Evolutionary conservation across 2,329 filamentous ascomycete species (phyloP), one percentile per base, ranked within the genome.

Genomic region (Aspergillus melleus): DNA sequence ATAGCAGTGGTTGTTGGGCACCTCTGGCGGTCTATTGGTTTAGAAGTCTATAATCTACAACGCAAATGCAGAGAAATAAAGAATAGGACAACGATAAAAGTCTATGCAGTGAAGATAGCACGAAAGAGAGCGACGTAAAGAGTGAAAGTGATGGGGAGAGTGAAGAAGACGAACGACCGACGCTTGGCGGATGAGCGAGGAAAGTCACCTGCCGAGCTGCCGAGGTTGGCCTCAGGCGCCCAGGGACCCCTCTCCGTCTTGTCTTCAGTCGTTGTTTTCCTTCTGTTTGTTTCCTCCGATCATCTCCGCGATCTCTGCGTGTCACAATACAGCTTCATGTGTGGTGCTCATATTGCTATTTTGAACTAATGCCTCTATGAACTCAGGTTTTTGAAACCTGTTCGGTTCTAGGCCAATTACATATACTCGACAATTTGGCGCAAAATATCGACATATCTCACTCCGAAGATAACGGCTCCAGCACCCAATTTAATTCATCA

Each of bases 1-100:
- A 76, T 76, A 61, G 24, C 39, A 47, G 44, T 19, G 55, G 47
- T 19, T 44, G 12, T 36, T 57, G 22, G n/a, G 12, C 26, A 39
- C n/a, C 20, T 42, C 14, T 58, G 19, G 49, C 20, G 29, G 42
- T 59, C 22, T 52, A 49, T 55, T n/a, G 11, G 19, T 55, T 24
- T 59, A 52, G 19, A 56, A 24, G 20, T 49, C 29, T 50, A 58
- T 11, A 36, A 58, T 20, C 12, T n/a, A 36, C 52, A 53, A 49
- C 26, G 26, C 26, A 29, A 29, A 29, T 29, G 26, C 26, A 29
- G 51, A 53, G 14, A 50, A 29, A 30, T 16, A 39, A 49, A 26
- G n/a, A 52, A 54, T 19, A 20, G 56, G n/a, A n/a, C 16, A 47
- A 52, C 2, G 20, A 39, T 49, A 19, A 55, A 12, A 54, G 24